Conservation (phyloP, 768 basidiomycete species). For the Trichaptum fuscoviolaceum region DNA sequence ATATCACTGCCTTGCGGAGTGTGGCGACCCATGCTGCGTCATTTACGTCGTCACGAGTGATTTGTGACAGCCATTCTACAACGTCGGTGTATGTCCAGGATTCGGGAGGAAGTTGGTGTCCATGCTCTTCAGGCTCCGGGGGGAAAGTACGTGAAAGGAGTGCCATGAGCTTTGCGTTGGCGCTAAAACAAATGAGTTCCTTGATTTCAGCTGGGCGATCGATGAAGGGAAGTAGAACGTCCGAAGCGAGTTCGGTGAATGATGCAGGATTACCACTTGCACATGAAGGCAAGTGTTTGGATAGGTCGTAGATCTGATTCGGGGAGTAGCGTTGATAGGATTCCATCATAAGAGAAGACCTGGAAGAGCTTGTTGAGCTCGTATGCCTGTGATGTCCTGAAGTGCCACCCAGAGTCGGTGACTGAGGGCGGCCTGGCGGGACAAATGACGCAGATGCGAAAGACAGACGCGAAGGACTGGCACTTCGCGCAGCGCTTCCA, state of each 20-base stretch:
- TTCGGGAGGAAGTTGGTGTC: background rate
- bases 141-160: constrained; percentile 71
- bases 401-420: constrained; percentile 21
- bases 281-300: constrained; percentile 20
- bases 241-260: constrained; percentile 71
- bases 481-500: background rate
- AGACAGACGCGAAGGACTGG: constrained; percentile 7
- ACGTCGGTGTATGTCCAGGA: constrained; percentile 71
- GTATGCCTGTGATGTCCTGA: background rate
- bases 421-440: constrained; percentile 22
- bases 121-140: constrained; percentile 11
- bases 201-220: constrained; percentile 74
- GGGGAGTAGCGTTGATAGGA: constrained; percentile 47
- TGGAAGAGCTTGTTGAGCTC: background rate
- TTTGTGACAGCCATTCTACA: constrained; percentile 56
- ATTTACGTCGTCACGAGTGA: constrained; percentile 55
- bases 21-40: constrained; percentile 72
- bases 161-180: constrained; percentile 65
- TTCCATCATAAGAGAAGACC: background rate
- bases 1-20: constrained; percentile 65
- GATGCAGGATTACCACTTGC: constrained; percentile 38
- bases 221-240: constrained; percentile 81
- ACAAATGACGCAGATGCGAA: constrained; percentile 31
- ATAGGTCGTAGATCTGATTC: constrained; percentile 72
- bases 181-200: constrained; percentile 56